These are phyloP conservation scores for Trichophyton benhamiae DNA, from an alignment of 2,329 filamentous ascomycete genomes.

Conservation along the genomic window DNA sequence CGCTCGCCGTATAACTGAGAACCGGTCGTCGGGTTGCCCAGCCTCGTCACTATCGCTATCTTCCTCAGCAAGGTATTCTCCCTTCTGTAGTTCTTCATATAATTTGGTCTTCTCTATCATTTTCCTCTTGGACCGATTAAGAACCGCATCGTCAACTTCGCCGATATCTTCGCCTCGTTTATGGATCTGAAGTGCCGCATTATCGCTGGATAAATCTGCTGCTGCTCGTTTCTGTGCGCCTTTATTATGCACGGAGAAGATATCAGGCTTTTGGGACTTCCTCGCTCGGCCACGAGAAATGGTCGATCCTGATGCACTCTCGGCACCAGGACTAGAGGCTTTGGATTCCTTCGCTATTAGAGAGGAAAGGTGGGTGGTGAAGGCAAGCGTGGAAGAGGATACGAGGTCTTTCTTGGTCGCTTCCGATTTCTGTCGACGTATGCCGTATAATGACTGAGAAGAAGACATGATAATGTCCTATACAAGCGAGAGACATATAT, in stretches of 20 bases:
- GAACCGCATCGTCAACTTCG: slow-evolving; percentile 43
- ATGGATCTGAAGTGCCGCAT: slow-evolving; percentile 48
- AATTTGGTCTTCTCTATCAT: slow-evolving; percentile 84
- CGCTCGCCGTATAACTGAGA: slow-evolving; percentile 11
- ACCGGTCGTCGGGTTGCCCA: slow-evolving; percentile 18
- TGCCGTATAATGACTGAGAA: slow-evolving; percentile 53
- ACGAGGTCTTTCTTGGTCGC: slow-evolving; percentile 50
- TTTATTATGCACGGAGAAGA: slow-evolving; percentile 56
- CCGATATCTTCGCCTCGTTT: slow-evolving; percentile 49
- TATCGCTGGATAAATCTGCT: slow-evolving; percentile 43
- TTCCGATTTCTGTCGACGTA: slow-evolving; percentile 53
- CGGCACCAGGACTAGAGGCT: slow-evolving; percentile 2
- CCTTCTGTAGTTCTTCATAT: slow-evolving; percentile 81
- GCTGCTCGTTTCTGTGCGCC: slow-evolving; percentile 51
- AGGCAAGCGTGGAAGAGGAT: slow-evolving; percentile 63
- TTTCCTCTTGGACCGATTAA: slow-evolving; percentile 58
- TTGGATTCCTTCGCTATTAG: slow-evolving; percentile 50
- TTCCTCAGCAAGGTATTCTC: slow-evolving; percentile 55
- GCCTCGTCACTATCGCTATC: slow-evolving; percentile 26
- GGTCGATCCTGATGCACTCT: slow-evolving; percentile 29
- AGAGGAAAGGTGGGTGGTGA: slow-evolving; percentile 75
- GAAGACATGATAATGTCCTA: neutral
- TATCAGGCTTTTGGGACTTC: slow-evolving; percentile 50
- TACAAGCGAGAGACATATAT: neutral
- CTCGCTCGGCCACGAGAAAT: slow-evolving; percentile 30